Evolutionary conservation across 2,329 filamentous ascomycete genomes (phyloP), one percentile per base, ranked within the genome.

Genomic region (Colletotrichum higginsianum): DNA sequence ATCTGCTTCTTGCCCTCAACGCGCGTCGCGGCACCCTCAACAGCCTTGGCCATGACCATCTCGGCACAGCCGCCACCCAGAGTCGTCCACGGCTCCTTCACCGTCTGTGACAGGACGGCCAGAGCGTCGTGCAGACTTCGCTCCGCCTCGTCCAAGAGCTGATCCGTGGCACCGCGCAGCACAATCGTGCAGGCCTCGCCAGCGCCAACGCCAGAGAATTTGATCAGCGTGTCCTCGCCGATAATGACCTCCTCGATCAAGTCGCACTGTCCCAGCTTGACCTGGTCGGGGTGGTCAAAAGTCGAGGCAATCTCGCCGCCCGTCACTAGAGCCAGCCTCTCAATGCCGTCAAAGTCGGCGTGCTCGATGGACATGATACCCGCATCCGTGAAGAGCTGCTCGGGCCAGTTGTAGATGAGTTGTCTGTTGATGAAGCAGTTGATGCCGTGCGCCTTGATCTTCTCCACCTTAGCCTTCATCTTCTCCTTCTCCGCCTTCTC

Each of bases 391-490:
- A 99, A 99, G 57, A 99, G 92, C 85, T 99, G 96, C 84, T 99
- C 96, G 7, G 96, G 96, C 96, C 96, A 99, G 88, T 99, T 99
- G 89, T 99, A 99, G 85, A 99, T 99, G 75, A 99, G 91, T 83
- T 99, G 96, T 77, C 96, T 89, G 89, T 99, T 99, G 84, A 99
- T 98, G 84, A 99, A 99, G 88, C 96, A 98, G 89, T 99, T 99
- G 86, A 99, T 98, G 71, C 96, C 96, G 80, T 99, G 96, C 57
- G 94, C 90, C 90, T 98, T 99, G 86, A 99, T 99, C 84, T 94
- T 96, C 75, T 99, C 96, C 56, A 99, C 96, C 89, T 99, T 99
- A 75, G 94, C 93, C 88, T 95, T 97, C 96, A 99, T 99, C 91
- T 98, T 98, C 79, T 99, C 96, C 79, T 94, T 93, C 87, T 98